Percentiles rank a stretch among this genome's conserved stretches.
These are phyloP conservation scores for Chrysoporthe deuterocubensis DNA, from an alignment of 2,329 filamentous ascomycete species.

Conservation along the genomic window DNA sequence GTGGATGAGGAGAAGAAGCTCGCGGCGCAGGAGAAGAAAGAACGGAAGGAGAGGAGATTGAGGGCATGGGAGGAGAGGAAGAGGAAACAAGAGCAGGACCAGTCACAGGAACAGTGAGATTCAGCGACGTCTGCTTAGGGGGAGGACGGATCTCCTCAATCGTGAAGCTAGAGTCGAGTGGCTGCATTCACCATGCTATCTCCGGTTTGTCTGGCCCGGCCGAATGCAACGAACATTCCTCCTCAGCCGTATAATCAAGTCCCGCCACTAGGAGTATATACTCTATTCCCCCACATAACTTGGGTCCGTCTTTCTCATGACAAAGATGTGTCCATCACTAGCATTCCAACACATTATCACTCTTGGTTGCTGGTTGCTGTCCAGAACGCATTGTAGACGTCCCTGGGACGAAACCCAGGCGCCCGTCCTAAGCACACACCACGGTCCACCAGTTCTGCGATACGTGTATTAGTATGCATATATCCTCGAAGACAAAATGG, in stretches of 20 bases:
- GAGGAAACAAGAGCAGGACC: slow-evolving; percentile 19
- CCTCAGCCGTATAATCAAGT: not conserved
- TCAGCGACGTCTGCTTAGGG: not conserved
- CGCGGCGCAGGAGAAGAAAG: slow-evolving; percentile 37
- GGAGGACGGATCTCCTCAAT: not conserved
- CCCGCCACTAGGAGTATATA: not conserved
- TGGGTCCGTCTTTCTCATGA: not conserved
- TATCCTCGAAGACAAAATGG: not conserved
- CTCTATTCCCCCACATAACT: not conserved
- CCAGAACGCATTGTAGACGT: slow-evolving; percentile 39
- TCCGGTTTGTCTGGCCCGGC: not conserved
- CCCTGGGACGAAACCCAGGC: slow-evolving; percentile 37
- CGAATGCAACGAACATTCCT: not conserved
- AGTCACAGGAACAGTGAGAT: slow-evolving; percentile 4
- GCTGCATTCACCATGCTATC: not conserved
- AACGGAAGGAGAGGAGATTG: slow-evolving; percentile 34
- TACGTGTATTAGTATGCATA: slow-evolving; percentile 1
- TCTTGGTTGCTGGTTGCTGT: slow-evolving; percentile 15
- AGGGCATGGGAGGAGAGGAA: slow-evolving; percentile 24
- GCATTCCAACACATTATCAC: slow-evolving; percentile 3
- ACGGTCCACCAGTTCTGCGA: slow-evolving; percentile 36
- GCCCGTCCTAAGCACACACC: slow-evolving; percentile 38
- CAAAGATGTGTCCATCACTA: not conserved
- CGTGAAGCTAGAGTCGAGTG: not conserved
- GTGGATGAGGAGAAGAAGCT: slow-evolving; percentile 44